Evolutionary conservation across 1,284 basidiomycete species (phyloP).

Genomic region (Agroathelia rolfsii): DNA sequence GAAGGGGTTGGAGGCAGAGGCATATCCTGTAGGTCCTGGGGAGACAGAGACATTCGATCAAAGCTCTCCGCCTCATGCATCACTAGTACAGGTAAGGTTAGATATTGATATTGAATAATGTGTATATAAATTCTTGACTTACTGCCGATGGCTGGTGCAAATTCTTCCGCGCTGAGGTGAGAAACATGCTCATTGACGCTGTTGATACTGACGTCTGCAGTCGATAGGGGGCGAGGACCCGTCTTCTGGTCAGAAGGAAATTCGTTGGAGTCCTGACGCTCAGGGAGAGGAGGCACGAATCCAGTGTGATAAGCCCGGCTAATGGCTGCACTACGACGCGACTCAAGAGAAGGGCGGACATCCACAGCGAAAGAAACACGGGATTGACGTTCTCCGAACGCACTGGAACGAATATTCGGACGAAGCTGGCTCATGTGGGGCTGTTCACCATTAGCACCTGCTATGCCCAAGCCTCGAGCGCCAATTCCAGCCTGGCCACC

Average conservation of each 20-base stretch:
- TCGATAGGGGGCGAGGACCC: constrained; percentile 55
- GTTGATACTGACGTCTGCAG: constrained; percentile 59
- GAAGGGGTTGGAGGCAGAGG: constrained; percentile 23
- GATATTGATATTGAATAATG: too few relatives aligned
- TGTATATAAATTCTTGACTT: constrained; percentile 25
- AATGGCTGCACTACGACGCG: constrained; percentile 31
- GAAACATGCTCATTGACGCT: constrained; percentile 14
- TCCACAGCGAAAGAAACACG: constrained; percentile 71
- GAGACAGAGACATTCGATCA: too few relatives aligned
- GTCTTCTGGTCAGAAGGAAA: constrained; percentile 60
- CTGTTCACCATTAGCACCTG: constrained; percentile 10
- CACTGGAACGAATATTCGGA: constrained; percentile 33
- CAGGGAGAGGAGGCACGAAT: constrained; percentile 44
- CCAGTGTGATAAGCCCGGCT: constrained; percentile 46
- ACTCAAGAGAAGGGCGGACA: constrained; percentile 49
- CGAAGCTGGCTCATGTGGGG: constrained; percentile 45
- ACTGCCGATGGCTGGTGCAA: constrained; percentile 56
- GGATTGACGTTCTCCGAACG: constrained; percentile 36
- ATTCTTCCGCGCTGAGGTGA: constrained; percentile 36
- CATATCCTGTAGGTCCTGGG: constrained; percentile 17
- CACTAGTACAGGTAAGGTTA: too few relatives aligned
- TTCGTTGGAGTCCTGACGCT: constrained; percentile 28
- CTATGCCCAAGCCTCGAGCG: constrained; percentile 20
- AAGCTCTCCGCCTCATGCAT: too few relatives aligned
- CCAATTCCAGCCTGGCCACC: constrained; percentile 35